Conservation (phyloP, 371 early-diverging fungal genomes). For the Amoeboaphelidium occidentale region DNA sequence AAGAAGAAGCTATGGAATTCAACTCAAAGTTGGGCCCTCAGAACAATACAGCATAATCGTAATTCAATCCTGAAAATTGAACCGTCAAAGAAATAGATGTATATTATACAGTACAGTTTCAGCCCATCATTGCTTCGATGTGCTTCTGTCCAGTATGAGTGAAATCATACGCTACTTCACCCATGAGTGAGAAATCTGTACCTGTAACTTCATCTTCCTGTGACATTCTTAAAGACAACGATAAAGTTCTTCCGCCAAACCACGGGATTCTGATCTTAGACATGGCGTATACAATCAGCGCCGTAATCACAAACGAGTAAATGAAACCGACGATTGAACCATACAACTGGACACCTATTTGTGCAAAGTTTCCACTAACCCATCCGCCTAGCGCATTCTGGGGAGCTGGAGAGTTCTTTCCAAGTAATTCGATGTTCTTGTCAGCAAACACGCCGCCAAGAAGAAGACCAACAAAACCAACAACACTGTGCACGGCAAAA, state of each 20-base stretch:
- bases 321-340: conserved; percentile 40
- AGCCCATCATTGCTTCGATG: neutral
- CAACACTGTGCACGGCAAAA: conserved; percentile 34
- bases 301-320: conserved; percentile 55
- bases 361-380: conserved; percentile 36
- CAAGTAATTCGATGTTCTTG: conserved; percentile 37
- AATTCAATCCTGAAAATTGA: too few relatives aligned
- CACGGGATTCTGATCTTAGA: conserved; percentile 47
- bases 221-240: conserved; percentile 10
- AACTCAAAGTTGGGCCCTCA: too few relatives aligned
- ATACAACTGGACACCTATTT: conserved; percentile 51
- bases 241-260: conserved; percentile 20
- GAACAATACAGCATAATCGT: too few relatives aligned
- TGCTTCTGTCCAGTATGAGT: neutral
- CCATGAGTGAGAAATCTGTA: conserved; percentile 36
- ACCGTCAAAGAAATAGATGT: neutral
- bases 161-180: conserved; percentile 4
- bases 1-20: too few relatives aligned
- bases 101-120: neutral
- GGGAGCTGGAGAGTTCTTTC: conserved; percentile 10
- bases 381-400: conserved; percentile 42
- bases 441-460: conserved; percentile 77
- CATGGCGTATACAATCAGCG: conserved; percentile 41
- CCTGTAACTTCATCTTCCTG: conserved; percentile 40
- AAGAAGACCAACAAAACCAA: conserved; percentile 59